These are phyloP conservation scores for Hypoxylon sp. DNA, from an alignment of 2,329 filamentous ascomycete species.

Conservation along the genomic window DNA sequence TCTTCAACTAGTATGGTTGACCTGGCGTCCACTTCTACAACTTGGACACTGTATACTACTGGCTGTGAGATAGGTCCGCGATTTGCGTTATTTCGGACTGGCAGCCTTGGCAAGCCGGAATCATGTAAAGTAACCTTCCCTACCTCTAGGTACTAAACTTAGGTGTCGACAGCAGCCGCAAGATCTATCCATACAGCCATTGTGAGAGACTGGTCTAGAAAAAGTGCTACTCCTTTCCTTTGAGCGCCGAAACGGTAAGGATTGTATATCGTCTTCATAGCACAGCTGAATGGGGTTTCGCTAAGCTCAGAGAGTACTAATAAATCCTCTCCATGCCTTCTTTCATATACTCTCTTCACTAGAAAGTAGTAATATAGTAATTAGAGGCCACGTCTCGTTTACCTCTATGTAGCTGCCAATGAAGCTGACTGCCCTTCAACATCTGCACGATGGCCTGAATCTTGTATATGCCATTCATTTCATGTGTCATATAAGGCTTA, in stretches of 20 bases:
- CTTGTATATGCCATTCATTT: neutral
- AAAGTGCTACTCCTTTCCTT: neutral
- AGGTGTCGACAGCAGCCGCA: neutral
- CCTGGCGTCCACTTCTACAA: neutral
- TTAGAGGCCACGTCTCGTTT: no score
- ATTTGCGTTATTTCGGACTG: neutral
- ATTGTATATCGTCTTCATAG: neutral
- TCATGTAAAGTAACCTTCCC: no score
- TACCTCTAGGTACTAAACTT: no score
- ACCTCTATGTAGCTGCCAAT: neutral
- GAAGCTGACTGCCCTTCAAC: neutral
- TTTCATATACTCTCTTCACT: no score
- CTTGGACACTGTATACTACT: neutral
- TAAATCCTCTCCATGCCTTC: no score
- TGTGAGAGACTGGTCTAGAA: neutral
- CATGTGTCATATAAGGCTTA: neutral
- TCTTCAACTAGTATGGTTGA: neutral
- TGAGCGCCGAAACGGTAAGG: neutral
- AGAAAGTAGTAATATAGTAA: no score
- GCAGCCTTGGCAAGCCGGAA: neutral
- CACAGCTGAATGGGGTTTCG: neutral
- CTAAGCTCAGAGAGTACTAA: neutral
- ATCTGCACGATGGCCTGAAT: neutral
- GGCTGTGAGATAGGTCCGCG: no score
- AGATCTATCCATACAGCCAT: neutral